Percentiles rank a stretch among this genome's conserved stretches.
These are phyloP conservation scores for Arctium minus DNA, from an alignment of 129 eudicot species.

Conservation along the genomic window DNA sequence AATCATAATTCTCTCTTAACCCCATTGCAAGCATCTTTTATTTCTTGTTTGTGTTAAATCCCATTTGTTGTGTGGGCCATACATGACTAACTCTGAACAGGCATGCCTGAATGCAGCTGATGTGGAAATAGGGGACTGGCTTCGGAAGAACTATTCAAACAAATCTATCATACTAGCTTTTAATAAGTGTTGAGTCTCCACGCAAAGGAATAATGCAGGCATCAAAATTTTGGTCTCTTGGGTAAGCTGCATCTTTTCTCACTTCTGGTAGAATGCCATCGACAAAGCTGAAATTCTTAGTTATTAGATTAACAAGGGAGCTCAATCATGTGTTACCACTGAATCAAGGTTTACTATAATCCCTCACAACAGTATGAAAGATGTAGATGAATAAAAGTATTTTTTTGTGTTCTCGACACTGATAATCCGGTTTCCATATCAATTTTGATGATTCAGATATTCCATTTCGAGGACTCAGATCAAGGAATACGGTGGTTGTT, in stretches of 20 bases:
- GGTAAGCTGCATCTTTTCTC: no score
- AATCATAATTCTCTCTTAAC: neutral
- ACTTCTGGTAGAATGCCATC: no score
- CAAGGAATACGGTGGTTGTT: no score
- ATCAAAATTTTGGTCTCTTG: no score
- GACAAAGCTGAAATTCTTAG: no score
- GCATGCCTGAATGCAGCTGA: slow-evolving; percentile 96
- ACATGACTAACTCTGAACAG: slow-evolving; percentile 52
- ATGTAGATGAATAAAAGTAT: no score
- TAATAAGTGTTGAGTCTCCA: slow-evolving; percentile 93
- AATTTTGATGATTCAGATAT: no score
- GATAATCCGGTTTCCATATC: no score
- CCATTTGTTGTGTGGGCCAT: slow-evolving; percentile 10
- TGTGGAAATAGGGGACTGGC: slow-evolving; percentile 92
- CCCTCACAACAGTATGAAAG: neutral
- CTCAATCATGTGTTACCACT: neutral
- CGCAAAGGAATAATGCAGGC: no score
- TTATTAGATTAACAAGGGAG: no score
- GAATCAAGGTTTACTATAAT: neutral
- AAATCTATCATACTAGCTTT: slow-evolving; percentile 79
- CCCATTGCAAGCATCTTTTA: neutral
- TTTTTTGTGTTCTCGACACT: no score
- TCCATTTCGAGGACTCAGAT: no score
- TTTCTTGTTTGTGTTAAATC: neutral
- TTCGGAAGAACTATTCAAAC: slow-evolving; percentile 78